phyloP scores from a whole-genome alignment of 1,284 basidiomycete genomes.

The Inonotus obliquus region DNA sequence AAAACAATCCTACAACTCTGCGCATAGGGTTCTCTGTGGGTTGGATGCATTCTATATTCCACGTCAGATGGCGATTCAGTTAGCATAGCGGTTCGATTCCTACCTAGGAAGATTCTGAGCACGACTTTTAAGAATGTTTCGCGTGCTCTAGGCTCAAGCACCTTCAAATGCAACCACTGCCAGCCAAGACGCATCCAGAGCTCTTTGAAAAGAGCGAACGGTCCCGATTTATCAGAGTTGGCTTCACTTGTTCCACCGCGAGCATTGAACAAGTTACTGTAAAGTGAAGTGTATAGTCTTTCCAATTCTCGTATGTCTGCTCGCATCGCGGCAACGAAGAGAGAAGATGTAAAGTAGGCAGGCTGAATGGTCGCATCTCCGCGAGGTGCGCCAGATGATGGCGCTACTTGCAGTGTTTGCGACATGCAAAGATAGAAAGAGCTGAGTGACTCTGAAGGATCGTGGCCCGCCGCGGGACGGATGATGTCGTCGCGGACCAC shows the following conservation, averaged over 20 bases:
- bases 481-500: no score
- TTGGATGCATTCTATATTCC: slow-evolving; percentile 47
- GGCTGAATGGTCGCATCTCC: slow-evolving; percentile 65
- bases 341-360: slow-evolving; percentile 68
- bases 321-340: slow-evolving; percentile 62
- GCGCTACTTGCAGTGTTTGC: neutral
- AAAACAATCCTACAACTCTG: slow-evolving; percentile 57
- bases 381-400: slow-evolving; percentile 33
- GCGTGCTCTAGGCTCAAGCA: slow-evolving; percentile 59
- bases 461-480: neutral
- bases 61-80: neutral
- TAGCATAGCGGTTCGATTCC: slow-evolving; percentile 18
- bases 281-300: slow-evolving; percentile 42
- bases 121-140: slow-evolving; percentile 54
- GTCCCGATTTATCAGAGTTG: slow-evolving; percentile 30
- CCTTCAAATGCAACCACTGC: slow-evolving; percentile 67
- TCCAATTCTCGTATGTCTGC: slow-evolving; percentile 55
- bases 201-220: slow-evolving; percentile 64
- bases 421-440: neutral
- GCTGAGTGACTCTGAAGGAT: neutral
- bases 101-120: slow-evolving; percentile 63
- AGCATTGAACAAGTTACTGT: slow-evolving; percentile 23
- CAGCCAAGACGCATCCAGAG: slow-evolving; percentile 66
- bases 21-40: slow-evolving; percentile 44
- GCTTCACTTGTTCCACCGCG: slow-evolving; percentile 7